phyloP scores from a whole-genome alignment of 1,284 basidiomycete genomes.

The Tranzscheliella williamsii region DNA sequence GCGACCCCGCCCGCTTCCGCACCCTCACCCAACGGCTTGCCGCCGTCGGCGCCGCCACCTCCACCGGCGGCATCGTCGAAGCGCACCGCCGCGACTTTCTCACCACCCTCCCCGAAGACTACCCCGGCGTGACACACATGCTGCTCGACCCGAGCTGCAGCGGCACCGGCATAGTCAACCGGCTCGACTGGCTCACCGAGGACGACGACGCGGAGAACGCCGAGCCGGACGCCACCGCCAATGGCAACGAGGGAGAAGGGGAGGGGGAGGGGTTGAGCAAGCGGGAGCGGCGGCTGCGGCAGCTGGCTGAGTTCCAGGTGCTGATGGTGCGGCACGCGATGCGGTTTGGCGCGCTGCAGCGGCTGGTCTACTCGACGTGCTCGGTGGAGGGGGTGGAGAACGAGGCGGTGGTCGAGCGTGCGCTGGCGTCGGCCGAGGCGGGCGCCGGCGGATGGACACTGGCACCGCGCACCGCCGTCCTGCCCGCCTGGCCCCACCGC shows the following conservation, averaged over 20 bases:
- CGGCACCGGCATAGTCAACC: conserved; percentile 54
- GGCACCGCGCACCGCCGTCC: conserved; percentile 26
- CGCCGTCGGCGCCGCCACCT: conserved; percentile 11
- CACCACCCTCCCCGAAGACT: conserved; percentile 23
- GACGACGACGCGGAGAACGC: conserved; percentile 17
- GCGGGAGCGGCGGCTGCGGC: conserved; percentile 10
- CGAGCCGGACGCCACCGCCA: neutral
- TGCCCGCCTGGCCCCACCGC: conserved; percentile 48
- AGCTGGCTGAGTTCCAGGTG: conserved; percentile 67
- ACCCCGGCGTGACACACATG: conserved; percentile 42
- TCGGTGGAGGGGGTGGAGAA: conserved; percentile 89
- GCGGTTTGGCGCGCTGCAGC: conserved; percentile 72
- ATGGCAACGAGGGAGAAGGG: neutral
- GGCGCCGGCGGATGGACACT: conserved; percentile 33
- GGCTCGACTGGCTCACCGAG: conserved; percentile 48
- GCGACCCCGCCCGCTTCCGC: conserved; percentile 25
- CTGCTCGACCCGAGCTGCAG: conserved; percentile 55
- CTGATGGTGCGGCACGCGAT: conserved; percentile 92
- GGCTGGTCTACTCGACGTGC: conserved; percentile 94
- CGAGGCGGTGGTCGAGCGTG: conserved; percentile 74
- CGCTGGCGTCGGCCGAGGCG: conserved; percentile 39
- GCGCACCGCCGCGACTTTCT: conserved; percentile 48
- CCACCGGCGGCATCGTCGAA: conserved; percentile 25
- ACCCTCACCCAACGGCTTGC: conserved; percentile 13
- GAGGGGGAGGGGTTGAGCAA: conserved; percentile 1